Evolutionary conservation across 129 eudicot genomes (phyloP), one percentile per base, ranked within the genome.

Genomic region (Lactuca sativa): DNA sequence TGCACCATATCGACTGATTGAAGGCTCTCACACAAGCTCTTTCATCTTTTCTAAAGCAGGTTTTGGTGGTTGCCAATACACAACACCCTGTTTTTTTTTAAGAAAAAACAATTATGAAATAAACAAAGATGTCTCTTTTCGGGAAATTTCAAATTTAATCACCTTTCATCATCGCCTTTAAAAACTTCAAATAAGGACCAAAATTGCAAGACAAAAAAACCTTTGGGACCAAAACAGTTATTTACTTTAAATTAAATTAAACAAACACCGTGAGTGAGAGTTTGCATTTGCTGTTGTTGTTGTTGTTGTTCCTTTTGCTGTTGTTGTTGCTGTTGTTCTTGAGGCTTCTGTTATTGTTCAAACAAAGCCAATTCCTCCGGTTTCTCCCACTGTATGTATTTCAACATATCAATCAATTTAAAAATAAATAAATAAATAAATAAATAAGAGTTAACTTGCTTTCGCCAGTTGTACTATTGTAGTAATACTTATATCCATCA

Each of bases 31-130:
- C 11, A 95, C 86, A 66, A 82, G 85, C 44, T 95, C 74, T 68
- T 82, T 80, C 72, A 87, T 95, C 67, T 85, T 90, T 53, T 90
- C 90, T 65, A 95, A 78, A 18, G 99, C 97, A 40, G 68, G 73
- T 47, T 81, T 84, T 12, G 97, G 99, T 59, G 99, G 99, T 76
- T 83, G 91, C 99, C 99, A 95, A 56, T 90, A 82, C 73, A 95
- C 99, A 17, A 95, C 97, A 44, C 97, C 99, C 97, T 95, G 75
- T 68, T 67, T 53, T 18, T 14, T 40, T 61, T 71, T 17, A 34
- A 82, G 11, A 62, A 44, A 74, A 25, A 64, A 37, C 67, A 17
- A 53, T 32, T 43, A 54, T 11, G 8, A 62, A 59, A 18, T 25
- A 31, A 7, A 7, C 47, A 67, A 60, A 60, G 14, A 15, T 68